Base-by-base conservation (phyloP, 2,329 filamentous ascomycete species). In the Aschersonia sp. region DNA sequence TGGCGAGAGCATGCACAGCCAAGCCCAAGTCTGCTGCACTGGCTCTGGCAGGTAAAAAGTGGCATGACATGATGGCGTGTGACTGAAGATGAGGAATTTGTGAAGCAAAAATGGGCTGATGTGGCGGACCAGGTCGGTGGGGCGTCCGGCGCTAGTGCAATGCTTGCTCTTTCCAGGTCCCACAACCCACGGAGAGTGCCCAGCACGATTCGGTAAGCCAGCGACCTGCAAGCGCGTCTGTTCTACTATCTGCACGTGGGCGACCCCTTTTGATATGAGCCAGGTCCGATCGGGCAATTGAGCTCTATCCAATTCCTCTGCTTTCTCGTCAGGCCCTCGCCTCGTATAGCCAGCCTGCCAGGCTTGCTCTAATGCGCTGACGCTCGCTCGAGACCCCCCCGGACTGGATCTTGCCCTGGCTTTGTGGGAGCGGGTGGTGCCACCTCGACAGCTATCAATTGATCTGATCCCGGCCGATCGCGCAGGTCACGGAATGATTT, bases 81-180 rank as follows among this genome's bases (percentile, higher is more conserved):
- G 56, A 53, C 49, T 51, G 56, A 46, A 41, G 37, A 49, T 49
- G 56, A 57, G 56, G 58, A 57, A 60, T 55, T 53, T 55, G 54
- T 54, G 58, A 60, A 57, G 58, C 60, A 54, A 56, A 61, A 63
- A 63, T 63, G 60, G 60, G 59, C 60, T 63, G 60, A 63, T 63
- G 55, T 60, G 46, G 45, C 51, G 47, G 52, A 48, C 51, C 45
- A 40, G 37, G 44, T 42, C 47, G 49, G 43, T 49, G 47, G 47
- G 49, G 48, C 47, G 44, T 45, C 32, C 43, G 39, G 22, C 49
- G 11, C 40, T 51, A 47, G 52, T 40, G 49, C 30, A 40, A 40
- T 8, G 8, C 12, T 37, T 37, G 8, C 8, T 12, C 12, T 12
- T 37, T 37, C 35, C 35, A 37, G 35, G 35, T 37, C 35, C 35